Conservation (phyloP, 1,284 basidiomycete species). For the Irpex sp. region DNA sequence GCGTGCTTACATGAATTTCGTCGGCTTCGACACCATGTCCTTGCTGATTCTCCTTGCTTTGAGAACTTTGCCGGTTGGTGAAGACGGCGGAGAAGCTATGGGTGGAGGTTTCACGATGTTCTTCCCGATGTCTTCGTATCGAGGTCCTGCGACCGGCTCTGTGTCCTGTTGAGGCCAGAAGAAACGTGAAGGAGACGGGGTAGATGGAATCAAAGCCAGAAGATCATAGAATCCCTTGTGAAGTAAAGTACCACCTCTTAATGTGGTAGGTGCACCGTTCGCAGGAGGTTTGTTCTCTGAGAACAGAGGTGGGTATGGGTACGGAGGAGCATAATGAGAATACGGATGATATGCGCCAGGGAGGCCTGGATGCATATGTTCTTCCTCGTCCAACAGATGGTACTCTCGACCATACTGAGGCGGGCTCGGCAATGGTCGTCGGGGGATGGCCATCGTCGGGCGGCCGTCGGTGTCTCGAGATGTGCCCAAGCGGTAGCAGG, state of each 20-base stretch:
- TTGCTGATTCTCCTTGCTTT: slow-evolving; percentile 72
- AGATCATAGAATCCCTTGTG: slow-evolving; percentile 89
- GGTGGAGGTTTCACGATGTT: slow-evolving; percentile 25
- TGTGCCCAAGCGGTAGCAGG: slow-evolving; percentile 7
- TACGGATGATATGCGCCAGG: slow-evolving; percentile 34
- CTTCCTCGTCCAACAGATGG: slow-evolving; percentile 4
- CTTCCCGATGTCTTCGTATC: slow-evolving; percentile 53
- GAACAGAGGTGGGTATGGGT: slow-evolving; percentile 18
- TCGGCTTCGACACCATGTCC: slow-evolving; percentile 83
- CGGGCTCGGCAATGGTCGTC: slow-evolving; percentile 42
- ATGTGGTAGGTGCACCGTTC: slow-evolving; percentile 41
- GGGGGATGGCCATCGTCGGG: slow-evolving; percentile 20
- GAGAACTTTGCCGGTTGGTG: slow-evolving; percentile 31
- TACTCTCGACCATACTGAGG: slow-evolving; percentile 23
- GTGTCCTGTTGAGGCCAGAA: slow-evolving; percentile 44
- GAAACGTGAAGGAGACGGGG: slow-evolving; percentile 61
- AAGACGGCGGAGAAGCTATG: slow-evolving; percentile 20
- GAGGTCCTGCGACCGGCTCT: slow-evolving; percentile 50
- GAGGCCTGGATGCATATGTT: slow-evolving; percentile 17
- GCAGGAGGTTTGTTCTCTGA: slow-evolving; percentile 19
- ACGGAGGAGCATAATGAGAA: slow-evolving; percentile 31
- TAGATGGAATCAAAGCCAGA: slow-evolving; percentile 68
- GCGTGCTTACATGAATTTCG: slow-evolving; percentile 75
- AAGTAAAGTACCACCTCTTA: slow-evolving; percentile 66
- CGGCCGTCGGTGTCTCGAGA: slow-evolving; percentile 9